These are phyloP conservation scores for Yarrowia sp. DNA, from an alignment of 805 yeast genomes.

Conservation along the genomic window DNA sequence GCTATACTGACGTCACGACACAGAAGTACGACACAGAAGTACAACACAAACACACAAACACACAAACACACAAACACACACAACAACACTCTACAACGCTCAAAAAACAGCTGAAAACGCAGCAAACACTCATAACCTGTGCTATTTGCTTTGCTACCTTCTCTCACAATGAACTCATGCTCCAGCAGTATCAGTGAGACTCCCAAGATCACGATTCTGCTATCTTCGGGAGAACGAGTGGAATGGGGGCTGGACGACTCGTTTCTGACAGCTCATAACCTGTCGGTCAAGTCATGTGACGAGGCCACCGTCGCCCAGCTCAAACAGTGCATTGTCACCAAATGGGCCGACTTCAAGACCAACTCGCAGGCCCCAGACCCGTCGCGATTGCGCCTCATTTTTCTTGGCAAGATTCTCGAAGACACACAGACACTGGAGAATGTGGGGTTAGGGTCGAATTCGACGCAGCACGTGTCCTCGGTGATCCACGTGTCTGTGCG, in stretches of 20 bases:
- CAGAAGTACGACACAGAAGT: too few species aligned
- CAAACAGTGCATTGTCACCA: conserved; percentile 42
- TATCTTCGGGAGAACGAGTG: conserved; percentile 44
- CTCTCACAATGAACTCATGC: conserved; percentile 29
- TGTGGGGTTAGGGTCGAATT: conserved; percentile 40
- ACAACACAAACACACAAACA: too few species aligned
- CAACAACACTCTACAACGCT: too few species aligned
- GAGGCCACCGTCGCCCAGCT: conserved; percentile 42
- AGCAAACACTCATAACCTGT: too few species aligned
- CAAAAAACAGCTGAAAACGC: too few species aligned
- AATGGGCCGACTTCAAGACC: conserved; percentile 46
- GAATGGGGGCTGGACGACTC: conserved; percentile 41
- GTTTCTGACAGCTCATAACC: conserved; percentile 42
- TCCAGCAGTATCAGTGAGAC: conserved; percentile 24
- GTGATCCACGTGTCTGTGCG: conserved; percentile 49
- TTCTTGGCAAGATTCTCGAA: conserved; percentile 48
- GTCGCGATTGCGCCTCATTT: conserved; percentile 46
- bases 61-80: too few species aligned
- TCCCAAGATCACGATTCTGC: conserved; percentile 42
- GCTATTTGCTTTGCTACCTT: too few species aligned
- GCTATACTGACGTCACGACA: too few species aligned
- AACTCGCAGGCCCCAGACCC: conserved; percentile 41
- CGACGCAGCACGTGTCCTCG: conserved; percentile 34
- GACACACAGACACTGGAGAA: conserved; percentile 42
- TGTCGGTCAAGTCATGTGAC: conserved; percentile 42